Evolutionary conservation across 768 basidiomycete genomes (phyloP).

Genomic region (Leccinum boreale): DNA sequence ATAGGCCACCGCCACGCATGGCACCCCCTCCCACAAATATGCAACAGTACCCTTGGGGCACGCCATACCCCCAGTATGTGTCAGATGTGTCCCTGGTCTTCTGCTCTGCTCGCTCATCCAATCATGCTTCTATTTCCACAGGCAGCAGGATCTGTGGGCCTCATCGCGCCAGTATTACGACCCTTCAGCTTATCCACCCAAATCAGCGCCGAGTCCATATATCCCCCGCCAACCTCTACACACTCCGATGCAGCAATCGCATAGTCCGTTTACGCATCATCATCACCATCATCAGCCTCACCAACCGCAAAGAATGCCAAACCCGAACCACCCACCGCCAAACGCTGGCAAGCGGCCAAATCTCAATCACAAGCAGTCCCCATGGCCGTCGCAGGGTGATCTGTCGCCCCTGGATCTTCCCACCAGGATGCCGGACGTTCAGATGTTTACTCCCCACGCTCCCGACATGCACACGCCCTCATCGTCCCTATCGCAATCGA

Average conservation of each 20-base stretch:
- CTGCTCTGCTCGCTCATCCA: background rate
- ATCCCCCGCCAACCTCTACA: conserved; percentile 21
- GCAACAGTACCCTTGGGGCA: conserved; percentile 13
- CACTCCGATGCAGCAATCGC: conserved; percentile 7
- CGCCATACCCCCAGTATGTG: conserved; percentile 17
- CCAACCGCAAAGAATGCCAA: conserved; percentile 3
- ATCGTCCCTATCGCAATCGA: conserved; percentile 21
- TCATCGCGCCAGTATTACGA: conserved; percentile 5
- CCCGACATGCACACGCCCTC: conserved; percentile 25
- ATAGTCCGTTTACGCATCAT: conserved; percentile 5
- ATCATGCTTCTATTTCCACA: conserved; percentile 5
- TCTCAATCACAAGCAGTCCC: background rate
- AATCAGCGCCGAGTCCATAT: conserved; percentile 29
- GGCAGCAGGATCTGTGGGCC: conserved; percentile 14
- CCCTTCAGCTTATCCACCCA: conserved; percentile 10
- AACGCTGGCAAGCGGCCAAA: conserved; percentile 3
- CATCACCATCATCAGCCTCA: conserved; percentile 1
- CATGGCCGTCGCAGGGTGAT: conserved; percentile 19
- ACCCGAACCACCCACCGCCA: background rate
- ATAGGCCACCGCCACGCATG: conserved; percentile 10
- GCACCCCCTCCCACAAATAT: conserved; percentile 1
- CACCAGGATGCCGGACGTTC: conserved; percentile 17
- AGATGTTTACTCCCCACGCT: conserved; percentile 10
- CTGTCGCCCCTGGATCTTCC: conserved; percentile 20
- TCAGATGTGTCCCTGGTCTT: background rate